These are phyloP conservation scores for Plasmodium reichenowi DNA, from an alignment of 169 alveolate species.

Conservation along the genomic window DNA sequence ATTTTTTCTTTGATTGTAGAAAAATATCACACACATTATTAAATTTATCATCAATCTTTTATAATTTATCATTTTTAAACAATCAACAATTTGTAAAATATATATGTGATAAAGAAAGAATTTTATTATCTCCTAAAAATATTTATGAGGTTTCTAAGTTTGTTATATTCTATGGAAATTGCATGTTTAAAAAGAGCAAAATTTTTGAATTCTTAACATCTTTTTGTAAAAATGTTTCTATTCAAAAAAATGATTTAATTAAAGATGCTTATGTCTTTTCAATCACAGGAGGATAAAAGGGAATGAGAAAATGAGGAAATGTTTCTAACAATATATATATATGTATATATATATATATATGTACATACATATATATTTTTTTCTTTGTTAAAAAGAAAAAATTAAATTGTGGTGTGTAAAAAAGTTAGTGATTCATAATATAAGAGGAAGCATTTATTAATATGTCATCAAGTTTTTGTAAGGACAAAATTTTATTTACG, in stretches of 20 bases:
- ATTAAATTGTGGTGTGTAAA: too few relatives aligned
- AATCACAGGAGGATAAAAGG: neutral
- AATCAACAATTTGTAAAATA: conserved; percentile 21
- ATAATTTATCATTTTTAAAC: conserved; percentile 26
- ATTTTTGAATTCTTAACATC: conserved; percentile 27
- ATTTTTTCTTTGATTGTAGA: conserved; percentile 59
- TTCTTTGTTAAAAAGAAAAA: neutral
- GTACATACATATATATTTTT: neutral
- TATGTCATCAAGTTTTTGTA: too few relatives aligned
- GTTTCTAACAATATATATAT: neutral
- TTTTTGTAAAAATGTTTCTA: neutral
- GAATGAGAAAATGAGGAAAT: neutral
- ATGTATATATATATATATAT: neutral
- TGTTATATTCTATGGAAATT: conserved; percentile 74
- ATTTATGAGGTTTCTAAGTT: conserved; percentile 25
- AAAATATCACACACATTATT: conserved; percentile 16
- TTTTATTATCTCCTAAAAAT: conserved; percentile 22
- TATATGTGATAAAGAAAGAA: conserved; percentile 7
- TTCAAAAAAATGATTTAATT: conserved; percentile 16
- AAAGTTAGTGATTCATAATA: too few relatives aligned
- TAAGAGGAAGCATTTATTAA: too few relatives aligned
- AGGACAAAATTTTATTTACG: too few relatives aligned
- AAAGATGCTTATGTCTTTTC: conserved; percentile 57
- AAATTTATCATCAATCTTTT: conserved; percentile 21
- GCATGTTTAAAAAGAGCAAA: conserved; percentile 50